phyloP scores from a whole-genome alignment of 2,329 filamentous ascomycete genomes.

The Ceratocystis harringtonii region DNA sequence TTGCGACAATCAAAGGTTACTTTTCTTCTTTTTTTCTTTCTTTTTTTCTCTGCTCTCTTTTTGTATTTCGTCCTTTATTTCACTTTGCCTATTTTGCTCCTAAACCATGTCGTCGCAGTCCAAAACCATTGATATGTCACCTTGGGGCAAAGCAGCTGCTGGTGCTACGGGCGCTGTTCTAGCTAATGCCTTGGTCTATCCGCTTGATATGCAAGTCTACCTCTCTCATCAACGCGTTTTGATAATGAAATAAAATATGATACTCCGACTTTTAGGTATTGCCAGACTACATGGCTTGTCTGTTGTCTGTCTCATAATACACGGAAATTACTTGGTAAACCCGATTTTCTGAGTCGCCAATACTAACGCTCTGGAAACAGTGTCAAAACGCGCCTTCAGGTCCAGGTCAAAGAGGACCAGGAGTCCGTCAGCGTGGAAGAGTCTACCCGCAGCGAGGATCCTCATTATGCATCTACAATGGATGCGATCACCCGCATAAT shows the following conservation, averaged over 20 bases:
- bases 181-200: constrained; percentile 90
- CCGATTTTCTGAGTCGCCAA: neutral
- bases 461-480: constrained; percentile 73
- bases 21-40: neutral
- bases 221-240: neutral
- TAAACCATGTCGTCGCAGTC: constrained; percentile 38
- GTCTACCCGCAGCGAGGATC: constrained; percentile 33
- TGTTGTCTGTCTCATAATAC: neutral
- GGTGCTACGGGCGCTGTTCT: constrained; percentile 86
- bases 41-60: no score
- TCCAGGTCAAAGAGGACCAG: constrained; percentile 46
- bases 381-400: constrained; percentile 90
- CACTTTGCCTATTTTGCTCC: neutral
- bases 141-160: constrained; percentile 85
- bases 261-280: neutral
- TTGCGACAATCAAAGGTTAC: neutral
- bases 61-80: no score
- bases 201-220: constrained; percentile 72
- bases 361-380: constrained; percentile 30
- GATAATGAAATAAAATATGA: neutral
- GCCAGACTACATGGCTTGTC: neutral
- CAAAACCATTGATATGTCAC: constrained; percentile 58
- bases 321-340: neutral
- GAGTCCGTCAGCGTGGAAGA: constrained; percentile 30
- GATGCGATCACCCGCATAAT: constrained; percentile 80